A percentile compares a stretch with the other conserved stretches of the same genome.
Evolutionary conservation across 306 rosid species (phyloP).

Genomic region (Malus asiatica): DNA sequence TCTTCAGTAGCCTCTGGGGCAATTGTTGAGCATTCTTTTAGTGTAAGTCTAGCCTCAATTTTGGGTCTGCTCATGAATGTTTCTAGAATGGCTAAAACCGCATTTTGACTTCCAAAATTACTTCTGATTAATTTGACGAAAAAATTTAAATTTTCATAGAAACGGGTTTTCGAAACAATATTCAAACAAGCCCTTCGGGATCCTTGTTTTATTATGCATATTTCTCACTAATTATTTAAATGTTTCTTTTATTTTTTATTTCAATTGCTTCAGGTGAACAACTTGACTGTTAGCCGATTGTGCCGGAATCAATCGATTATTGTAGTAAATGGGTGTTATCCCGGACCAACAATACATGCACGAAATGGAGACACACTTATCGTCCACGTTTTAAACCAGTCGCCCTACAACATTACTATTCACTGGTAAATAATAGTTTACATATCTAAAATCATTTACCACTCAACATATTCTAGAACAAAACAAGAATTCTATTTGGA

Average conservation of each 20-base stretch:
- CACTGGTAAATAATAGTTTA: slow-evolving; percentile 35
- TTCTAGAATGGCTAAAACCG: too few relatives aligned
- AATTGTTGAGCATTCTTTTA: slow-evolving; percentile 38
- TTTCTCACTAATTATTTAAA: background rate
- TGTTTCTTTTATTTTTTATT: background rate
- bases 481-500: too few relatives aligned
- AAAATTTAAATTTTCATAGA: too few relatives aligned
- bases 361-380: slow-evolving; percentile 42
- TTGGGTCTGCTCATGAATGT: background rate
- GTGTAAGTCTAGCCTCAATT: slow-evolving; percentile 17
- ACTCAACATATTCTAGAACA: too few relatives aligned
- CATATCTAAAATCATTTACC: background rate
- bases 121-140: too few relatives aligned
- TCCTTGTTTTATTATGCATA: too few relatives aligned
- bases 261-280: slow-evolving; percentile 25
- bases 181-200: too few relatives aligned
- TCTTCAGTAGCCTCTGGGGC: slow-evolving; percentile 39
- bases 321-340: slow-evolving; percentile 40
- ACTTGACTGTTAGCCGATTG: slow-evolving; percentile 25
- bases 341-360: slow-evolving; percentile 41
- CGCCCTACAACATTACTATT: slow-evolving; percentile 44
- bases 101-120: too few relatives aligned
- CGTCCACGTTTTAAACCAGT: slow-evolving; percentile 40
- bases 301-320: slow-evolving; percentile 38
- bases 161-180: too few relatives aligned